Conservation (phyloP, 164 flowering plant species). For the Aristolochia californica region DNA sequence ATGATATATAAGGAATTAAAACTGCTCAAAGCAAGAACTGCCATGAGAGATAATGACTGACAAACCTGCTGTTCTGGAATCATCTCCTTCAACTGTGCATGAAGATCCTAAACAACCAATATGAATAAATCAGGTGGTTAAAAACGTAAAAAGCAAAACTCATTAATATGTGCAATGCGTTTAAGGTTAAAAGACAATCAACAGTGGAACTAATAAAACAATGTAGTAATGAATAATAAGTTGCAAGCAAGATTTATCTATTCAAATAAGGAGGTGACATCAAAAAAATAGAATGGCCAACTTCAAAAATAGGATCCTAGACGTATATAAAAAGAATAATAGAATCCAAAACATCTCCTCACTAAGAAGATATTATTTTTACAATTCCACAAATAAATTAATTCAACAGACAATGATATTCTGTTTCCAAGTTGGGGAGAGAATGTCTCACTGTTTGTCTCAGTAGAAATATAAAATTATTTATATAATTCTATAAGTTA, state of each 20-base stretch:
- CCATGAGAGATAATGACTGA: not conserved
- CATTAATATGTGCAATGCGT: not conserved
- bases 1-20: not conserved
- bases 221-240: not conserved
- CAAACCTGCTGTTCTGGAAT: slow-evolving; percentile 91
- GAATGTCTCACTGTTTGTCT: no score
- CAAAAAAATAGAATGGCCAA: no score
- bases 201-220: not conserved
- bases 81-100: slow-evolving; percentile 71
- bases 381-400: no score
- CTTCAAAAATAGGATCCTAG: no score
- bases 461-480: no score
- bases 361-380: no score
- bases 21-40: not conserved
- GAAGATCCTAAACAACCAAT: slow-evolving; percentile 58
- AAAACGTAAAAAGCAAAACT: not conserved
- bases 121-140: not conserved
- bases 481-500: not conserved
- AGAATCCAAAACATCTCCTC: no score
- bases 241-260: not conserved
- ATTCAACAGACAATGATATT: no score
- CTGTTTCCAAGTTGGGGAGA: no score
- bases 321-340: no score
- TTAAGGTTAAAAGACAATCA: not conserved
- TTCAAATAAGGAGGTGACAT: no score